phyloP scores from a whole-genome alignment of 169 alveolate species.

The Theileria annulata region DNA sequence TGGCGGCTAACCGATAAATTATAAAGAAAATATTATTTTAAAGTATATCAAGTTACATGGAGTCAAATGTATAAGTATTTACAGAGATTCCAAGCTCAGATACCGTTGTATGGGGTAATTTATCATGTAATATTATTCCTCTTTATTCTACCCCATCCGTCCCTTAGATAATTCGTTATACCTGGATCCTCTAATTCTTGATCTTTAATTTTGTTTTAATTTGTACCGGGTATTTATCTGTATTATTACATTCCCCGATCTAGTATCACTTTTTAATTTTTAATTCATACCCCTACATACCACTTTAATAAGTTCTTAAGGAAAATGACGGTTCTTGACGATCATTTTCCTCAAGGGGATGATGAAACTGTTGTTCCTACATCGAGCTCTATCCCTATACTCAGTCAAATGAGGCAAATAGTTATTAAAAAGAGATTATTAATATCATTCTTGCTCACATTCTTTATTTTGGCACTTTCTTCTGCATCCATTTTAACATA shows the following conservation, averaged over 20 bases:
- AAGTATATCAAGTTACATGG: background rate
- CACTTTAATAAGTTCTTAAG: background rate
- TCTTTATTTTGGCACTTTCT: background rate
- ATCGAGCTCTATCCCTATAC: background rate
- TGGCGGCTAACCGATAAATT: background rate
- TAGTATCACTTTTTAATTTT: too few species aligned
- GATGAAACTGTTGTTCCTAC: background rate
- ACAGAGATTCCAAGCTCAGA: background rate
- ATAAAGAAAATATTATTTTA: too few species aligned
- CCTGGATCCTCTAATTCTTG: background rate
- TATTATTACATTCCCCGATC: too few species aligned
- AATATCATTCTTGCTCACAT: background rate
- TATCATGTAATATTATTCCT: background rate
- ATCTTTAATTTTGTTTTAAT: background rate
- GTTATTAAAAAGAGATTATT: background rate
- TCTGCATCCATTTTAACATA: background rate
- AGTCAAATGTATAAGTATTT: background rate
- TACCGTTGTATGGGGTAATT: background rate
- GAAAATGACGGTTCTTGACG: background rate
- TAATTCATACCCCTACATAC: background rate
- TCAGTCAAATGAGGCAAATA: background rate
- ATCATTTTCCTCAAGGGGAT: background rate
- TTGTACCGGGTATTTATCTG: background rate
- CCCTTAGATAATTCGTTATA: background rate
- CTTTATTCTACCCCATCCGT: background rate